Percentiles rank a stretch among this genome's conserved stretches.
Conservation (phyloP, 2,329 filamentous ascomycete genomes). For the Ophiosphaerella narmari region DNA sequence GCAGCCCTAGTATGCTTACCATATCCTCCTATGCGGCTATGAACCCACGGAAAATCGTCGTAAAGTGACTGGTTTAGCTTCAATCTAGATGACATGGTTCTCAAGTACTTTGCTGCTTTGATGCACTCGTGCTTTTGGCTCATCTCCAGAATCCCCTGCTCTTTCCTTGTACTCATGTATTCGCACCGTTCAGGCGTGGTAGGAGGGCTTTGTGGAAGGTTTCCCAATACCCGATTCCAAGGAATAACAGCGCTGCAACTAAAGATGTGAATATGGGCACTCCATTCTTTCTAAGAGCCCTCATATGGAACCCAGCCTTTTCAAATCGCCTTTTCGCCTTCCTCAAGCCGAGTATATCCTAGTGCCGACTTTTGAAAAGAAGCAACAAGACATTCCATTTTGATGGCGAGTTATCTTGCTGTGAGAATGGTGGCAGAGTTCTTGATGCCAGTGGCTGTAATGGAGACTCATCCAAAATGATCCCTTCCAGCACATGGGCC, state of each 20-base stretch:
- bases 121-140: conserved; percentile 23
- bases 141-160: conserved; percentile 5
- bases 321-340: not conserved
- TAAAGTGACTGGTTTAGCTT: conserved; percentile 29
- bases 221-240: not conserved
- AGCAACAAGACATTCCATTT: not conserved
- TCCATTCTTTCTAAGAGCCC: not conserved
- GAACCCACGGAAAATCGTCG: conserved; percentile 41
- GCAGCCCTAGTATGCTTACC: not conserved
- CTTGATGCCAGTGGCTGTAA: not conserved
- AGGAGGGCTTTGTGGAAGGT: not conserved
- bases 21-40: conserved; percentile 15
- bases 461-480: not conserved
- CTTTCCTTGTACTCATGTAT: not conserved
- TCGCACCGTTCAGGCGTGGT: not conserved
- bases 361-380: not conserved
- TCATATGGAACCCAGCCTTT: not conserved
- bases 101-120: conserved; percentile 36
- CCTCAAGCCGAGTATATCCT: not conserved
- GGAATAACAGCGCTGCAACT: not conserved
- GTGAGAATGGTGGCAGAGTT: not conserved
- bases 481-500: not conserved
- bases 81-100: conserved; percentile 21
- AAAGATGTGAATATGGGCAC: not conserved
- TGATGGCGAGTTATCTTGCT: not conserved